Evolutionary conservation across 768 basidiomycete species (phyloP), one percentile per base, ranked within the genome.

Genomic region (Amanita molliuscula): DNA sequence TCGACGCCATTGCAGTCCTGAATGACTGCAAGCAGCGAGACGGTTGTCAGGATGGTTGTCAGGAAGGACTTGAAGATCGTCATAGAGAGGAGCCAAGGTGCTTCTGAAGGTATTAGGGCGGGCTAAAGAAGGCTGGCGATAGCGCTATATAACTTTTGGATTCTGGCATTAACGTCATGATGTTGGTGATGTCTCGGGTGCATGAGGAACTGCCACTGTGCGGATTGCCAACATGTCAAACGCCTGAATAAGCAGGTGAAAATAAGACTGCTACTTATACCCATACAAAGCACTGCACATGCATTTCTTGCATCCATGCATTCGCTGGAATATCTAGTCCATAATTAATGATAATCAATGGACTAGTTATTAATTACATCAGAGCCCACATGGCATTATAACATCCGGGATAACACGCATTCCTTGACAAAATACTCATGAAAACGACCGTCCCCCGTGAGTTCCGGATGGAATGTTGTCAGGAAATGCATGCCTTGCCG

Each of bases 391-490:
- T 50, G 49, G 40, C 28, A 44, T 33, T 37, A 35, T 11, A 16
- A 16, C 25, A 49, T 18, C 16, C 10, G 28, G 31, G 65, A 54
- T 3, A 81, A 52, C 7, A 93, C 86, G 58, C 87, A 91, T 58
- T 82, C 75, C 48, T 72, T 72, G 36, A 95, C 72, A 60, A 95
- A 97, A 62, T 88, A 95, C 53, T 95, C 87, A 63, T 96, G 94
- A 60, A 97, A 89, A 34, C 94, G 79, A 51, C 77, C 67, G 59
- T 98, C 95, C 50, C 75, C 73, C 20, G 89, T 93, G 40, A 98
- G 70, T 64, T 98, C 95, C 0, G 94, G 95, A 61, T 98, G 95
- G 69, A 96, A 97, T 0, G 84, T 89, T 3, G 93, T 92, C 25
- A 93, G 74, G 53, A 98, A 70, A 61, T 91, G 83, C 23, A 69